Evolutionary conservation across 176 grass and related monocot species (phyloP).

Genomic region (Aegilops sharonensis): DNA sequence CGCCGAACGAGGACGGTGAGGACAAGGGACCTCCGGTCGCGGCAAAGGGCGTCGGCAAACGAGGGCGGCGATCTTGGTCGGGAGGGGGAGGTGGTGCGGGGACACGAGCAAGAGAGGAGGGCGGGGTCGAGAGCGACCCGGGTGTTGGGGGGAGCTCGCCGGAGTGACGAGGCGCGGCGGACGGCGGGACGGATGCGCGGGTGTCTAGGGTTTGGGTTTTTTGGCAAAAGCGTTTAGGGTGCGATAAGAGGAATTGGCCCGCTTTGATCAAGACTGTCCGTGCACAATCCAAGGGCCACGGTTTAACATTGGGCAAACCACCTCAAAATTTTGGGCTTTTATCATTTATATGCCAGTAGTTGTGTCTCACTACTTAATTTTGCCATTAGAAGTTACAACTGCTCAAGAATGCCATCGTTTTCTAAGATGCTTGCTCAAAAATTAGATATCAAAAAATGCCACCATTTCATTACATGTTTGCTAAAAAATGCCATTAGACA

Average conservation of each 20-base stretch:
- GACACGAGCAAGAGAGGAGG: neutral
- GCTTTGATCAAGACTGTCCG: neutral
- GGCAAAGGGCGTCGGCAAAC: neutral
- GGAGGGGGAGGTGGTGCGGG: neutral
- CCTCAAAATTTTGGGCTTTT: neutral
- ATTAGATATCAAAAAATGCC: too few relatives aligned
- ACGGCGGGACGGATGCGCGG: neutral
- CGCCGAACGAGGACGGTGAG: neutral
- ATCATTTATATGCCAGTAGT: too few relatives aligned
- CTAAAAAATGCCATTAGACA: too few relatives aligned
- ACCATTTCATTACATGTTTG: too few relatives aligned
- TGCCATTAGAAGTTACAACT: too few relatives aligned
- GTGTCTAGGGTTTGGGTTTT: conserved; percentile 30
- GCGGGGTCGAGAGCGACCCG: neutral
- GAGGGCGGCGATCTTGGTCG: neutral
- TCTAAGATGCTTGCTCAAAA: too few relatives aligned
- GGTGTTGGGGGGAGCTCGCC: neutral
- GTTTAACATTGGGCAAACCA: neutral
- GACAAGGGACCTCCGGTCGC: neutral
- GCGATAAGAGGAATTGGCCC: neutral
- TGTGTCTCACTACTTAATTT: too few relatives aligned
- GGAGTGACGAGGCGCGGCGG: conserved; percentile 18
- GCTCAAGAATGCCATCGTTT: too few relatives aligned
- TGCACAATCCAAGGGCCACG: neutral
- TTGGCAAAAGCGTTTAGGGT: neutral